phyloP scores from a whole-genome alignment of 2,329 filamentous ascomycete genomes.

The Amphichorda felina region DNA sequence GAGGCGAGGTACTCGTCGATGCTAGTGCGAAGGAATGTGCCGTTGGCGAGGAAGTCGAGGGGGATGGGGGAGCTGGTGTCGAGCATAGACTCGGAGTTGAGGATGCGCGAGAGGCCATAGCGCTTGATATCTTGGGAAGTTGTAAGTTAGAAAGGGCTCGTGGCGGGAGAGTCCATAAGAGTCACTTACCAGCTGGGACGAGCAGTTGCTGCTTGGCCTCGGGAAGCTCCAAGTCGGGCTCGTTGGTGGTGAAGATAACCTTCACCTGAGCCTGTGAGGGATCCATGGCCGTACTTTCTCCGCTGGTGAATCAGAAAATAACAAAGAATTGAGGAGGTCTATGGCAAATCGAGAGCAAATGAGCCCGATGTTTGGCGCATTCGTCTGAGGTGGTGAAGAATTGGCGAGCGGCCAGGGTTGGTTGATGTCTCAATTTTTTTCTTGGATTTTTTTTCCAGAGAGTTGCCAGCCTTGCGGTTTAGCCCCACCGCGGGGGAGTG shows the following conservation, averaged over 20 bases:
- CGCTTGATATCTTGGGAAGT: conserved; percentile 47
- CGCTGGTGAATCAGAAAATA: too few species aligned
- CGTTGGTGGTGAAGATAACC: conserved; percentile 55
- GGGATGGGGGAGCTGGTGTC: conserved; percentile 55
- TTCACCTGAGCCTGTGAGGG: conserved; percentile 43
- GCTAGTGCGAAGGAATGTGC: conserved; percentile 77
- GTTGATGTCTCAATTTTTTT: neutral
- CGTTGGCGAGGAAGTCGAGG: conserved; percentile 93
- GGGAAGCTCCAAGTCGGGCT: conserved; percentile 49
- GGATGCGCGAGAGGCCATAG: conserved; percentile 58
- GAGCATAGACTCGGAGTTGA: conserved; percentile 64
- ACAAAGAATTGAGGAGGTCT: too few species aligned
- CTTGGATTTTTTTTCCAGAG: conserved; percentile 3
- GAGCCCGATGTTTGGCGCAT: too few species aligned
- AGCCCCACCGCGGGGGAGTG: conserved; percentile 3
- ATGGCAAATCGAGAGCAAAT: too few species aligned
- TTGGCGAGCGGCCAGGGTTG: too few species aligned
- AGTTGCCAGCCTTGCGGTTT: conserved; percentile 4
- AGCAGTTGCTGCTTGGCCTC: conserved; percentile 50
- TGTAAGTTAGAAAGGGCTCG: conserved; percentile 3
- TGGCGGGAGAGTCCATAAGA: conserved; percentile 2
- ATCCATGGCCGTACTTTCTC: too few species aligned
- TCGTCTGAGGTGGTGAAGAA: too few species aligned
- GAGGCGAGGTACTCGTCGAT: conserved; percentile 82
- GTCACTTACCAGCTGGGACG: conserved; percentile 42